phyloP scores from a whole-genome alignment of 2,329 filamentous ascomycete genomes.

The Colletotrichum spaethianum region DNA sequence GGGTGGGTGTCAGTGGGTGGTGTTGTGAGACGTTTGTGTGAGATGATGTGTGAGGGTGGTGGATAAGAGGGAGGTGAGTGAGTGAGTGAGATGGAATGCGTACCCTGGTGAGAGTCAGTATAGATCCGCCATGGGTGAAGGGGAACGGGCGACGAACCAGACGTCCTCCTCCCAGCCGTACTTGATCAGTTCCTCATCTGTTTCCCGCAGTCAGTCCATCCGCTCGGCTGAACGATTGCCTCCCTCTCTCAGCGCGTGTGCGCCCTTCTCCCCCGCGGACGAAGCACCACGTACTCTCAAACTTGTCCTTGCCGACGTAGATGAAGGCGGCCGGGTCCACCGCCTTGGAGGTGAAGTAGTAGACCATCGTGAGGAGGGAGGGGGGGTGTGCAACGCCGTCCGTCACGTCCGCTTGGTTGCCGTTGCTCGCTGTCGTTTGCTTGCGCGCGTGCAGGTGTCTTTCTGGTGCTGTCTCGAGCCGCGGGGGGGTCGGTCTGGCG shows the following conservation, averaged over 20 bases:
- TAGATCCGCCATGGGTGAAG: conserved; percentile 10
- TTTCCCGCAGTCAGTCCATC: background rate
- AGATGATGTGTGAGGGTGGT: conserved; percentile 20
- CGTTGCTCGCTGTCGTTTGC: background rate
- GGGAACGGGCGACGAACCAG: conserved; percentile 71
- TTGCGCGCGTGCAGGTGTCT: background rate
- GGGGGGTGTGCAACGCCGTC: background rate
- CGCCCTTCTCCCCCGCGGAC: background rate
- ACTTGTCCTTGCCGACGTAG: conserved; percentile 99
- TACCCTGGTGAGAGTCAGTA: conserved; percentile 47
- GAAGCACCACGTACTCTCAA: conserved; percentile 81
- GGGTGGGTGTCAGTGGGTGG: background rate
- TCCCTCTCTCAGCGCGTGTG: background rate
- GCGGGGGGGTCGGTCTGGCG: too few relatives aligned
- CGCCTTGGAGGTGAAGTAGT: conserved; percentile 91
- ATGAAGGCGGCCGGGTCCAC: conserved; percentile 88
- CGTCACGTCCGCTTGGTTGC: background rate
- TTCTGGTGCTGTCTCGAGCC: background rate
- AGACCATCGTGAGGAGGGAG: conserved; percentile 77
- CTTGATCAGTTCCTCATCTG: conserved; percentile 97
- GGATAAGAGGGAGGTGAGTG: background rate
- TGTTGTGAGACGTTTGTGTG: background rate
- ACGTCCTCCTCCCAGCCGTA: conserved; percentile 96
- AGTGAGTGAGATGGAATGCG: conserved; percentile 16
- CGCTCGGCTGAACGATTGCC: background rate